These are phyloP conservation scores for Neostapfia colusana DNA, from an alignment of 176 grass and related monocot genomes.

Conservation along the genomic window DNA sequence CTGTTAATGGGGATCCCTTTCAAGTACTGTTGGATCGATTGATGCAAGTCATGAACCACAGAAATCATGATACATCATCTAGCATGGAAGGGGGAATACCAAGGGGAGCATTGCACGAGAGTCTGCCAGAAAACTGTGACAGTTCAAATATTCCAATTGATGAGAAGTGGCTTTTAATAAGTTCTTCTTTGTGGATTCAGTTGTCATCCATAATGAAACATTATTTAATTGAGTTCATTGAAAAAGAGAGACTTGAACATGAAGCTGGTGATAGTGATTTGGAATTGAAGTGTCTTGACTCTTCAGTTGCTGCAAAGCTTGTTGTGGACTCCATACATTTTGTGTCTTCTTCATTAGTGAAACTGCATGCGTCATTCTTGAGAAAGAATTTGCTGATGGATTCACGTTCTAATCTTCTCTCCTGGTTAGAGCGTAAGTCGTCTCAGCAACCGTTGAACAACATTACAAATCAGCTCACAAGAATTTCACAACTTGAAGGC, in stretches of 20 bases:
- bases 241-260: conserved; percentile 43
- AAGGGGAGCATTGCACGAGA: conserved; percentile 18
- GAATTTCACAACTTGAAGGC: conserved; percentile 44
- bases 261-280: conserved; percentile 33
- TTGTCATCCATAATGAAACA: conserved; percentile 60
- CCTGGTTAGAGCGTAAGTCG: conserved; percentile 59
- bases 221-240: conserved; percentile 48
- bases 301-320: conserved; percentile 51
- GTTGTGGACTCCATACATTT: conserved; percentile 54
- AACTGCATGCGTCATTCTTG: conserved; percentile 66
- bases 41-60: conserved; percentile 50
- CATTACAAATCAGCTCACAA: conserved; percentile 39
- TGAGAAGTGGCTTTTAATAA: conserved; percentile 82
- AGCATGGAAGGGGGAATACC: conserved; percentile 24
- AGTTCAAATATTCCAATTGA: conserved; percentile 44
- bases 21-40: conserved; percentile 50
- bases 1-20: conserved; percentile 52
- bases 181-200: conserved; percentile 67
- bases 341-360: conserved; percentile 68
- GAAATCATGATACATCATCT: conserved; percentile 47
- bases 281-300: conserved; percentile 36
- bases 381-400: conserved; percentile 52
- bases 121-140: conserved; percentile 31
- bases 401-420: conserved; percentile 40
- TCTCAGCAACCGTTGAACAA: conserved; percentile 40